Evolutionary conservation across 352 stramenopile species (phyloP).

Genomic region (Thraustotheca clavata): DNA sequence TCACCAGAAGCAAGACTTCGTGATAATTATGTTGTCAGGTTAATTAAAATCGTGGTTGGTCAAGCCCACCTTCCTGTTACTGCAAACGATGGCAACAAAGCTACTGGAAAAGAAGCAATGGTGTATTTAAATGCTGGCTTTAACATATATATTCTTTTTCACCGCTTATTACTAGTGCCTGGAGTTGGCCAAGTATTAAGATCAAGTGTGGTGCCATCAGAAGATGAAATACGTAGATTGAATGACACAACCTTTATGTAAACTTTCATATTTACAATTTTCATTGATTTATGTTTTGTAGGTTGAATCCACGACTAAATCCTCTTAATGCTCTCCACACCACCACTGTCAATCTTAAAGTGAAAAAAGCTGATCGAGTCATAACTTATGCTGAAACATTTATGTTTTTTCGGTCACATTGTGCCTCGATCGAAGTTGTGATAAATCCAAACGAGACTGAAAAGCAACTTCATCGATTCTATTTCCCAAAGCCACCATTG

Average conservation of each 20-base stretch:
- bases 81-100: background rate
- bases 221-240: background rate
- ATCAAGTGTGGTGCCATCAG: background rate
- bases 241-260: background rate
- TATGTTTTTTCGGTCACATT: background rate
- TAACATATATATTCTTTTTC: slow-evolving; percentile 15
- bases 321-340: too few relatives aligned
- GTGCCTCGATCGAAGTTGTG: slow-evolving; percentile 9
- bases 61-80: slow-evolving; percentile 2
- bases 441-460: background rate
- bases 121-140: slow-evolving; percentile 8
- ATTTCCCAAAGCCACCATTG: slow-evolving; percentile 14
- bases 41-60: slow-evolving; percentile 11
- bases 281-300: background rate
- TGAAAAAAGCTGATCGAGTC: background rate
- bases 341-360: too few relatives aligned
- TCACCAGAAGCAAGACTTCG: background rate
- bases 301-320: too few relatives aligned
- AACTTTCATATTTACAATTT: background rate
- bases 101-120: background rate
- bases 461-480: slow-evolving; percentile 3
- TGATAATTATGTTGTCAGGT: background rate
- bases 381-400: slow-evolving; percentile 4
- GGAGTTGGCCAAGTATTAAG: background rate
- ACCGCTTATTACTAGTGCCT: background rate